Evolutionary conservation across 768 basidiomycete genomes (phyloP).

Genomic region (Termitomyces sp.): DNA sequence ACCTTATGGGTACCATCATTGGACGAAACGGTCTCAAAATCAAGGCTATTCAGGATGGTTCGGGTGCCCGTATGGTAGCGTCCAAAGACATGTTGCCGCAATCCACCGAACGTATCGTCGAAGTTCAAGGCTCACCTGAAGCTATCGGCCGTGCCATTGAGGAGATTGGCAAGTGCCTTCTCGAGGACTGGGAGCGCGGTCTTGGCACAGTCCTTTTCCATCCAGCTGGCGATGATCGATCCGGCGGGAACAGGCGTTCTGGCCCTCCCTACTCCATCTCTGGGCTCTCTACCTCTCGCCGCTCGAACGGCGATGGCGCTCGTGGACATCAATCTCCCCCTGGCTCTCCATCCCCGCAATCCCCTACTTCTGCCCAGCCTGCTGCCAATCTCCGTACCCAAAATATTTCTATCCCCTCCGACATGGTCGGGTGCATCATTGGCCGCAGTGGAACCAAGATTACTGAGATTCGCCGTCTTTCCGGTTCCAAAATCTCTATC

Average conservation of each 20-base stretch:
- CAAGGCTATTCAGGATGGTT: constrained; percentile 95
- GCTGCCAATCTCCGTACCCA: constrained; percentile 90
- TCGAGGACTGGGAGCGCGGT: constrained; percentile 96
- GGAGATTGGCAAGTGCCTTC: constrained; percentile 92
- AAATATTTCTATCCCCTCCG: constrained; percentile 98
- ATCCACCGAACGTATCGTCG: constrained; percentile 98
- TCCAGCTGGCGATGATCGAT: constrained; percentile 78
- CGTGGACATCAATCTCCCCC: constrained; percentile 47
- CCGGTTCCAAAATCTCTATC: constrained; percentile 96
- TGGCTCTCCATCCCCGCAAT: constrained; percentile 38
- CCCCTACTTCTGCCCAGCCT: constrained; percentile 49
- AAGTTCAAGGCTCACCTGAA: constrained; percentile 92
- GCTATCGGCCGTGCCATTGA: constrained; percentile 89
- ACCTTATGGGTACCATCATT: constrained; percentile 98
- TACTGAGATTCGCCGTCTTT: constrained; percentile 96
- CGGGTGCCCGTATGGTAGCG: constrained; percentile 97
- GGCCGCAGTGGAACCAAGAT: constrained; percentile 97
- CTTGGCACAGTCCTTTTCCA: constrained; percentile 94
- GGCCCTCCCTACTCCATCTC: constrained; percentile 43
- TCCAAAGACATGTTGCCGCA: constrained; percentile 99
- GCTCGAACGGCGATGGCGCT: constrained; percentile 56
- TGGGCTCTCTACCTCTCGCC: constrained; percentile 47
- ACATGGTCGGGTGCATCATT: constrained; percentile 98
- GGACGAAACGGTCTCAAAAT: constrained; percentile 96
- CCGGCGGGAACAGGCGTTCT: constrained; percentile 41